Percentiles rank a stretch among this genome's conserved stretches.
These are phyloP conservation scores for Monosporascus sp. DNA, from an alignment of 2,329 filamentous ascomycete species.

Conservation along the genomic window DNA sequence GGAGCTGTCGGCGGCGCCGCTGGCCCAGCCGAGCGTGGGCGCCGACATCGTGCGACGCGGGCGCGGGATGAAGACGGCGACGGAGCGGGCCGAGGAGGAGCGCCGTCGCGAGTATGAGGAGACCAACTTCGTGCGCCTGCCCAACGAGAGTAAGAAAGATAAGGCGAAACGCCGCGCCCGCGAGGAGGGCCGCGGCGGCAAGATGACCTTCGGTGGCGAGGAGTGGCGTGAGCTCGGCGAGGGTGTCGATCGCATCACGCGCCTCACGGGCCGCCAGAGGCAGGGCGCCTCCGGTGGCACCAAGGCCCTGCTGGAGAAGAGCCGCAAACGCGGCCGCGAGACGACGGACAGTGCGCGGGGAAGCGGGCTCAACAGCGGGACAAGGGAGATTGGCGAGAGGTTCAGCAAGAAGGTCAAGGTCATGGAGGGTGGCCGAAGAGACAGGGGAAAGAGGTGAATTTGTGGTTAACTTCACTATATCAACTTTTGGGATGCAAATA, in stretches of 20 bases:
- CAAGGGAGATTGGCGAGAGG: conserved; percentile 61
- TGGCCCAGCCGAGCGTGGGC: conserved; percentile 85
- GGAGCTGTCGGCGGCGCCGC: conserved; percentile 75
- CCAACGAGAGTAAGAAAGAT: conserved; percentile 85
- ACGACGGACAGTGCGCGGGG: conserved; percentile 63
- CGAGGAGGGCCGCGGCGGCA: conserved; percentile 41
- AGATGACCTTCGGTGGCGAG: conserved; percentile 79
- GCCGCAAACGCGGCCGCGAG: conserved; percentile 72
- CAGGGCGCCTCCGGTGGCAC: conserved; percentile 50
- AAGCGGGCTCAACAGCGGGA: conserved; percentile 45
- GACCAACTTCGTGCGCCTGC: conserved; percentile 81
- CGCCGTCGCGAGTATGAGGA: conserved; percentile 88
- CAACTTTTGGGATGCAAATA: too few relatives aligned
- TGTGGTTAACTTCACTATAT: too few relatives aligned
- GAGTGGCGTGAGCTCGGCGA: conserved; percentile 86
- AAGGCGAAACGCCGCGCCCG: conserved; percentile 55
- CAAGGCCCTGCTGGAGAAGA: conserved; percentile 69
- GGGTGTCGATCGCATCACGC: conserved; percentile 80
- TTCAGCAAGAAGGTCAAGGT: conserved; percentile 66
- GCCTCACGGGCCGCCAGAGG: conserved; percentile 69
- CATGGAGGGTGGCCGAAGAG: conserved; percentile 33
- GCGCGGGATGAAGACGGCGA: conserved; percentile 69
- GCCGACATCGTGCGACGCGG: conserved; percentile 80
- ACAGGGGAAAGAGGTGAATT: conserved; percentile 28
- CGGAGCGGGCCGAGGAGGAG: conserved; percentile 70